phyloP scores from a whole-genome alignment of 2,329 filamentous ascomycete genomes.

The Emmonsia crescens region DNA sequence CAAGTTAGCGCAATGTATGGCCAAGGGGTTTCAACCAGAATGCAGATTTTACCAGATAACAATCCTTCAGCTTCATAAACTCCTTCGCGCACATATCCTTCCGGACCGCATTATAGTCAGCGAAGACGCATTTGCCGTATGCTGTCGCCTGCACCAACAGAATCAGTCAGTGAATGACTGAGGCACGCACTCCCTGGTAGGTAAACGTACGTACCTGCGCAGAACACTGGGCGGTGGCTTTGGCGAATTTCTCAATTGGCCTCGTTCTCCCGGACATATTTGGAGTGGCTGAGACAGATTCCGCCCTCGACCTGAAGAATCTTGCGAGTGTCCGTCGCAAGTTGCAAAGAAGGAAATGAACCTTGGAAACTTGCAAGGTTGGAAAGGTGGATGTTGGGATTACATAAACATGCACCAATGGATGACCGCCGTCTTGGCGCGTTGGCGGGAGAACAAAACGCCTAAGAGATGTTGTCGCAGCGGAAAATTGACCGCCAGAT shows the following conservation, averaged over 20 bases:
- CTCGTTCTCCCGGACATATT: constrained; percentile 42
- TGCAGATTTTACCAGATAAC: constrained; percentile 57
- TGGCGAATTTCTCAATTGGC: constrained; percentile 59
- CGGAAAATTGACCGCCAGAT: background rate
- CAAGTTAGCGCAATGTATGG: constrained; percentile 5
- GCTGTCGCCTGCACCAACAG: constrained; percentile 52
- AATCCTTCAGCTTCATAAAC: constrained; percentile 77
- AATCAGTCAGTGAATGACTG: constrained; percentile 1
- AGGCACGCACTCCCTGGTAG: too few species aligned
- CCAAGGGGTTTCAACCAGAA: background rate
- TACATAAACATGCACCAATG: background rate
- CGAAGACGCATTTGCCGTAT: constrained; percentile 85
- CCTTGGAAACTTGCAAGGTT: too few species aligned
- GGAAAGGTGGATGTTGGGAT: background rate
- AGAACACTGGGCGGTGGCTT: constrained; percentile 55
- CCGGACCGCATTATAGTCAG: constrained; percentile 78
- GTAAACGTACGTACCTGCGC: constrained; percentile 42
- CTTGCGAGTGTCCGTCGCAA: background rate
- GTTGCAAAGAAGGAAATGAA: too few species aligned
- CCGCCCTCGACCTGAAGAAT: background rate
- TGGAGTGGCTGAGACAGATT: background rate
- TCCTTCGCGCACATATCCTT: constrained; percentile 85
- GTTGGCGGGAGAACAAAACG: background rate
- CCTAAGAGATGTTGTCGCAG: background rate
- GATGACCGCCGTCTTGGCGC: background rate